phyloP scores from a whole-genome alignment of 2,329 filamentous ascomycete species.

The Nemania abortiva region DNA sequence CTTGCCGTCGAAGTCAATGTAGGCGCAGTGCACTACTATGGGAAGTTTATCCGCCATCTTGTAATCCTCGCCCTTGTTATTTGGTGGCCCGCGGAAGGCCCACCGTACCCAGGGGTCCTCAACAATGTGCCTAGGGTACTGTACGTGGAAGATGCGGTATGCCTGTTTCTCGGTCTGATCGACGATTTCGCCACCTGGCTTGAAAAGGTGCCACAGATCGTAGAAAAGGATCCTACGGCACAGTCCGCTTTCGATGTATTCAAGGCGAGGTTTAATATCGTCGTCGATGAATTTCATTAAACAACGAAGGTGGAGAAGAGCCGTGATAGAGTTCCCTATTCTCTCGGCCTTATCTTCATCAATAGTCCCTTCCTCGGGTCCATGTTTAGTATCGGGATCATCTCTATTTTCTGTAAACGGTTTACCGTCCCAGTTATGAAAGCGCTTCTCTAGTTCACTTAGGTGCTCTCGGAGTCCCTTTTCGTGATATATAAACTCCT shows the following conservation, averaged over 20 bases:
- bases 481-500: not conserved
- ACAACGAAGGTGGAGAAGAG: slow-evolving; percentile 35
- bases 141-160: slow-evolving; percentile 42
- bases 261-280: slow-evolving; percentile 21
- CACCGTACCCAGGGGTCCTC: not conserved
- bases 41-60: not conserved
- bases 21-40: slow-evolving; percentile 34
- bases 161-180: slow-evolving; percentile 40
- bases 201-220: slow-evolving; percentile 50
- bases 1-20: slow-evolving; percentile 47
- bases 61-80: too few relatives aligned
- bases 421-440: not conserved
- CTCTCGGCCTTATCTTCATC: not conserved
- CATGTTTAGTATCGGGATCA: not conserved
- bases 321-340: not conserved
- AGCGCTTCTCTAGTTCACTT: not conserved
- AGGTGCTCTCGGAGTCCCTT: not conserved
- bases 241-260: slow-evolving; percentile 19
- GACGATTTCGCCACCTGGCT: slow-evolving; percentile 45
- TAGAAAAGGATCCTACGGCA: slow-evolving; percentile 41
- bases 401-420: not conserved
- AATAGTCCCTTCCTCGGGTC: not conserved
- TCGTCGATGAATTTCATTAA: slow-evolving; percentile 41
- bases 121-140: not conserved
- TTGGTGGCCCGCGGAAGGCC: not conserved